Percentiles rank a stretch among this genome's conserved stretches.
These are phyloP conservation scores for Globisporangium paddicum DNA, from an alignment of 352 stramenopile genomes.

Conservation along the genomic window DNA sequence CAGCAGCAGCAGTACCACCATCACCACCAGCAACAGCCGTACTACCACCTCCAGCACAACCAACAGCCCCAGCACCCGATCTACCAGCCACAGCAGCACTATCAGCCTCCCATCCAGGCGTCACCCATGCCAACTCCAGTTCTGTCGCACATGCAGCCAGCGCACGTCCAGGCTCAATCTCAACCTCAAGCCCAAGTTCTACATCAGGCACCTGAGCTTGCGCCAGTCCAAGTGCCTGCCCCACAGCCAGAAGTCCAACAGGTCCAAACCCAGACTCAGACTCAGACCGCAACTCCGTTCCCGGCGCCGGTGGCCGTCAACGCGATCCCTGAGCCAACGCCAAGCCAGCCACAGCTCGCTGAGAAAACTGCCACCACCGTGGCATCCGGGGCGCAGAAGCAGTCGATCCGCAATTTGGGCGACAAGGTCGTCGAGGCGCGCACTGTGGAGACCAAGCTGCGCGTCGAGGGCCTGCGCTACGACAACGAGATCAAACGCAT, in stretches of 20 bases:
- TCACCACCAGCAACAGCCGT: not conserved
- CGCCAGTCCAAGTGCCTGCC: not conserved
- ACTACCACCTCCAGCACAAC: slow-evolving; percentile 1
- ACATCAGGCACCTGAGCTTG: too few species aligned
- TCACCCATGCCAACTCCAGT: not conserved
- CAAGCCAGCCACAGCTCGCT: not conserved
- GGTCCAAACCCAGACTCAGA: not conserved
- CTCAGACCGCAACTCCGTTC: not conserved
- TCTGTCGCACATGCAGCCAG: not conserved
- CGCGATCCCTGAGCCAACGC: not conserved
- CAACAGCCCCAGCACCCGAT: slow-evolving; percentile 4
- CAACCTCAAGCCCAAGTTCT: not conserved
- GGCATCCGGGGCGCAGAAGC: not conserved
- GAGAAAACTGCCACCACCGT: not conserved
- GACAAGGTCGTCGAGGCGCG: slow-evolving; percentile 16
- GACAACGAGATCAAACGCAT: slow-evolving; percentile 18
- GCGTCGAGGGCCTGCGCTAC: slow-evolving; percentile 14
- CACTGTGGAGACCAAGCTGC: slow-evolving; percentile 10
- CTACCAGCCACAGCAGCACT: slow-evolving; percentile 3
- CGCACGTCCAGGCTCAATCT: not conserved
- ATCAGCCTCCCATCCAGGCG: not conserved
- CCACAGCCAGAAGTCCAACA: not conserved
- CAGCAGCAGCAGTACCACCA: slow-evolving; percentile 5
- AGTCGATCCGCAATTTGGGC: slow-evolving; percentile 6
- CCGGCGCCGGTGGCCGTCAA: too few species aligned